These are phyloP conservation scores for Linnemannia elongata DNA, from an alignment of 192 early-diverging fungal species.

Conservation along the genomic window DNA sequence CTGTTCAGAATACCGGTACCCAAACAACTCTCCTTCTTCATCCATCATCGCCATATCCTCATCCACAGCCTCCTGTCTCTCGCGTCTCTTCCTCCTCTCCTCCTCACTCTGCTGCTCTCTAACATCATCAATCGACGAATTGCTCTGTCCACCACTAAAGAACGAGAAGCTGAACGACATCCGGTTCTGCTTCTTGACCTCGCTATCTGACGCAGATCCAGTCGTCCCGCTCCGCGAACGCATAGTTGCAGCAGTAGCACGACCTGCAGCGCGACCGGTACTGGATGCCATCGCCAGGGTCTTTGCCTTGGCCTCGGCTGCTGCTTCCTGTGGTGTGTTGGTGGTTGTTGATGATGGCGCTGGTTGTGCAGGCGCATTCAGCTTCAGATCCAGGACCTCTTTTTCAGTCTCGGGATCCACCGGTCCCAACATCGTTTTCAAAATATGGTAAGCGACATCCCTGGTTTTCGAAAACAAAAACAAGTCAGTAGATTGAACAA, in stretches of 20 bases:
- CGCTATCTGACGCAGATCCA: not conserved
- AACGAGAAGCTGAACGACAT: conserved; percentile 45
- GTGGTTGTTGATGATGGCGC: conserved; percentile 10
- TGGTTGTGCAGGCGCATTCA: conserved; percentile 11
- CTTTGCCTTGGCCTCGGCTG: conserved; percentile 37
- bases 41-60: conserved; percentile 35
- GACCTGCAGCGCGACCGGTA: no score
- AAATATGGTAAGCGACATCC: conserved; percentile 48
- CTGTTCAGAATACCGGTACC: conserved; percentile 18
- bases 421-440: conserved; percentile 32
- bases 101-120: conserved; percentile 2
- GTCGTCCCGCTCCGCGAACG: conserved; percentile 20
- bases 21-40: conserved; percentile 39
- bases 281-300: not conserved
- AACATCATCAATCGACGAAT: conserved; percentile 9
- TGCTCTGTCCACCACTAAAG: conserved; percentile 22
- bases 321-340: conserved; percentile 21
- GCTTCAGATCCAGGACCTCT: conserved; percentile 18
- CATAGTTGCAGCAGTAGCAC: conserved; percentile 8
- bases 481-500: not conserved
- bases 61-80: conserved; percentile 12
- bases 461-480: not conserved
- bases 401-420: not conserved
- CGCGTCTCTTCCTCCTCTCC: not conserved
- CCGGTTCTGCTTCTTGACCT: conserved; percentile 34